Evolutionary conservation across 805 yeast species (phyloP).

Genomic region (Candida silvatica): DNA sequence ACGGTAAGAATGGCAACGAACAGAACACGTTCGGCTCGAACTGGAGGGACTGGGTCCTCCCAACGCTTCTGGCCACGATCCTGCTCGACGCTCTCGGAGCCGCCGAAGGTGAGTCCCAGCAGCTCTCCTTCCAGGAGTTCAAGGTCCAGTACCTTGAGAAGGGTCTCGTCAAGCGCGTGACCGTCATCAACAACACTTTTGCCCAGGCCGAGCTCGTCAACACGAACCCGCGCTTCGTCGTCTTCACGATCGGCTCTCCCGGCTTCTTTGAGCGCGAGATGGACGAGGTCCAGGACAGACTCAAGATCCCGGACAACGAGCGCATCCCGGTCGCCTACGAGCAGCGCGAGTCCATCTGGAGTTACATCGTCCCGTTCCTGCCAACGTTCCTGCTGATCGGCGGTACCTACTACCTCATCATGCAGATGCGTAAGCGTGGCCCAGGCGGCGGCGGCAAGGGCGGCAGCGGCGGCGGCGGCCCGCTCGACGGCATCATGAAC

Average conservation of each 20-base stretch:
- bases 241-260: slow-evolving; percentile 80
- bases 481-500: slow-evolving; percentile 71
- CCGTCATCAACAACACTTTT: slow-evolving; percentile 67
- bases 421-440: slow-evolving; percentile 21
- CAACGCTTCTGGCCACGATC: slow-evolving; percentile 17
- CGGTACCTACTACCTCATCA: slow-evolving; percentile 66
- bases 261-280: slow-evolving; percentile 80
- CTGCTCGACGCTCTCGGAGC: slow-evolving; percentile 6
- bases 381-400: slow-evolving; percentile 90
- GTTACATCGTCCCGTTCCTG: slow-evolving; percentile 60
- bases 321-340: slow-evolving; percentile 78
- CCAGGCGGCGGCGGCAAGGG: slow-evolving; percentile 39
- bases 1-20: slow-evolving; percentile 6
- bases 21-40: slow-evolving; percentile 9
- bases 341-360: slow-evolving; percentile 58
- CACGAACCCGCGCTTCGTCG: slow-evolving; percentile 22
- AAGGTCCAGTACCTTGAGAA: slow-evolving; percentile 64
- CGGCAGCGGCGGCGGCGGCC: slow-evolving; percentile 39
- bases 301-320: slow-evolving; percentile 49
- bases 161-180: slow-evolving; percentile 64
- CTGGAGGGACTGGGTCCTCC: slow-evolving; percentile 21
- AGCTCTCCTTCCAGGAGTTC: slow-evolving; percentile 90
- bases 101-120: slow-evolving; percentile 10
- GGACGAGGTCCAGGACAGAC: slow-evolving; percentile 65
- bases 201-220: slow-evolving; percentile 53